These are phyloP conservation scores for Gynostemma pentaphyllum DNA, from an alignment of 306 rosid genomes.

Conservation along the genomic window DNA sequence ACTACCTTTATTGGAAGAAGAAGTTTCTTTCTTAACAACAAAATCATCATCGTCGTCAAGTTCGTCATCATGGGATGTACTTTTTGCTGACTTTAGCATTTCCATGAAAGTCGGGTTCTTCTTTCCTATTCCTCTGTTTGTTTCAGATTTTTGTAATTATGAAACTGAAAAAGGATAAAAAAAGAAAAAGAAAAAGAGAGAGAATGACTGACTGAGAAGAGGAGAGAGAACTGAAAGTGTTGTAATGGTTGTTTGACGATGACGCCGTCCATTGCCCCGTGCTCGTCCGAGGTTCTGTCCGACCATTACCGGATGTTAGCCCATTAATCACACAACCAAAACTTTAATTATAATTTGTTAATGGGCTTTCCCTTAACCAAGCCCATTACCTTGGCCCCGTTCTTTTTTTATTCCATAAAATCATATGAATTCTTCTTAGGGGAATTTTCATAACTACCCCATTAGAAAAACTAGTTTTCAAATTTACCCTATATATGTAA, in stretches of 20 bases:
- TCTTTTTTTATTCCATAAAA: too few species aligned
- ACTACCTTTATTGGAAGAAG: conserved; percentile 40
- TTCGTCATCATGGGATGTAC: conserved; percentile 47
- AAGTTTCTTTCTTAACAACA: conserved; percentile 53
- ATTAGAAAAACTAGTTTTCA: too few species aligned
- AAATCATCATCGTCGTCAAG: conserved; percentile 56
- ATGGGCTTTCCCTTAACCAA: not conserved
- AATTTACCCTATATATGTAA: too few species aligned
- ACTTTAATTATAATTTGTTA: too few species aligned
- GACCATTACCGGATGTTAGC: too few species aligned
- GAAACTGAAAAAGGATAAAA: not conserved
- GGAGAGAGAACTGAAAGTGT: conserved; percentile 57
- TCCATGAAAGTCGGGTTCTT: conserved; percentile 77
- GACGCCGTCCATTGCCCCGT: conserved; percentile 56
- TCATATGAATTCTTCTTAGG: too few species aligned
- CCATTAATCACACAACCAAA: too few species aligned
- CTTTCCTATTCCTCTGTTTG: conserved; percentile 22
- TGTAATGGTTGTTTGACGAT: conserved; percentile 51
- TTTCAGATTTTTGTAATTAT: not conserved
- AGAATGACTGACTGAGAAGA: conserved; percentile 56
- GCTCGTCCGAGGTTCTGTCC: conserved; percentile 36
- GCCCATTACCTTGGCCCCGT: not conserved
- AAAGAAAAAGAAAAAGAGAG: not conserved
- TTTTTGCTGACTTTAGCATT: conserved; percentile 73
- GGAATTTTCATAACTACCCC: too few species aligned